Evolutionary conservation across 768 basidiomycete genomes (phyloP), one percentile per base, ranked within the genome.

Genomic region (Russula ochroleuca): DNA sequence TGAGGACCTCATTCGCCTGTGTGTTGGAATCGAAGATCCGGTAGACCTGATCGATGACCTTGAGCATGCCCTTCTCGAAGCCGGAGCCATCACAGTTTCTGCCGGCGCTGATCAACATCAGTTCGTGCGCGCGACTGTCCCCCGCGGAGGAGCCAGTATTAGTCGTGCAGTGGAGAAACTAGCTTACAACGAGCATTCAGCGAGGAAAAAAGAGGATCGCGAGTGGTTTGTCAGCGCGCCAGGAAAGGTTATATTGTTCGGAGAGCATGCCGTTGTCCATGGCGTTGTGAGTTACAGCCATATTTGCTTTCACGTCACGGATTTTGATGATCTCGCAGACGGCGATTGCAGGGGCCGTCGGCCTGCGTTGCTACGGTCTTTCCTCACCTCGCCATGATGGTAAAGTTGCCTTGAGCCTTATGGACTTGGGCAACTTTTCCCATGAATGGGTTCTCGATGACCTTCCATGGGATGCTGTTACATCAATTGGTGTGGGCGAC

Each of bases 211-310:
- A 31, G 75, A 76, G 53, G 71, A 82, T 55, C 74, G 77, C 45
- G 88, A 90, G 71, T 91, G 91, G 86, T 81, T 97, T 57, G 87
- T 98, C 62, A 94, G 93, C 62, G 94, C 97, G 3, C 97, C 97
- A 9, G 97, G 97, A 28, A 99, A 99, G 73, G 91, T 98, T 63
- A 98, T 99, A 68, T 75, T 99, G 66, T 99, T 98, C 68, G 97
- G 97, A 53, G 97, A 99, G 76, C 97, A 99, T 75, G 96, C 97
- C 19, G 97, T 99, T 56, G 97, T 99, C 21, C 88, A 98, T 73
- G 97, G 97, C 59, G 89, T 94, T 56, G 94, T 94, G 72, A 81
- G 92, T 85, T 35, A 38, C 67, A 17, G 62, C 67, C 69, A 9
- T 64, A 33, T 28, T 53, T 52, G 38, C 40, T 38, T 28, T 64